Evolutionary conservation across 495 filamentous ascomycete genomes (phyloP), one percentile per base, ranked within the genome.

Genomic region (Aspergillus wentii): DNA sequence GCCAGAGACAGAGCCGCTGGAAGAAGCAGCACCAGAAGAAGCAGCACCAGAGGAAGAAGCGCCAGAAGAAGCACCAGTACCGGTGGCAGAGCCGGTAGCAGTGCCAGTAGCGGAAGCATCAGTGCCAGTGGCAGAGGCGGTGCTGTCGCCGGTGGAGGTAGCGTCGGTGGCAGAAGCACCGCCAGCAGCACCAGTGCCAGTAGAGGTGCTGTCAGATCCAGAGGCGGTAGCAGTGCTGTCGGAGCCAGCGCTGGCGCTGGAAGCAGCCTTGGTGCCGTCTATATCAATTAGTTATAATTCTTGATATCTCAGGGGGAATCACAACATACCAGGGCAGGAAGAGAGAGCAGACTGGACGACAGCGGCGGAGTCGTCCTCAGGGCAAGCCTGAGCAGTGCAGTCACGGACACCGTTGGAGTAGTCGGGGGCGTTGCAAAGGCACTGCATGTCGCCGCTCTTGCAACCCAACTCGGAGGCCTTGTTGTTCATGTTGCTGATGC

Each of bases 401-500:
- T 94, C 88, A 32, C 77, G 82, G 42, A 94, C 69, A 54, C 88
- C 88, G 52, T 78, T 84, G 42, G 60, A 57, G 61, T 88, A 94
- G 72, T 87, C 52, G 25, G 50, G 33, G 42, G 76, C 75, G 27
- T 64, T 69, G 76, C 88, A 94, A 31, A 90, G 75, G 70, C 88
- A 94, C 25, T 52, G 50, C 23, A 74, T 37, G 58, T 88, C 75
- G 37, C 64, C 62, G 10, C 48, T 21, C 1, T 41, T 18, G 64
- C 88, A 94, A 34, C 76, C 76, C 40, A 89, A 70, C 6, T 64
- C 49, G 8, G 48, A 42, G 37, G 82, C 79, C 66, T 79, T 68
- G 40, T 40, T 59, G 43, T 82, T 63, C 85, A 92, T 89, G 72
- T 83, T 85, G 64, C 43, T 68, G 51, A 85, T 65, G 55, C 87